phyloP scores from a whole-genome alignment of 306 rosid genomes.

The Gillenia trifoliata region DNA sequence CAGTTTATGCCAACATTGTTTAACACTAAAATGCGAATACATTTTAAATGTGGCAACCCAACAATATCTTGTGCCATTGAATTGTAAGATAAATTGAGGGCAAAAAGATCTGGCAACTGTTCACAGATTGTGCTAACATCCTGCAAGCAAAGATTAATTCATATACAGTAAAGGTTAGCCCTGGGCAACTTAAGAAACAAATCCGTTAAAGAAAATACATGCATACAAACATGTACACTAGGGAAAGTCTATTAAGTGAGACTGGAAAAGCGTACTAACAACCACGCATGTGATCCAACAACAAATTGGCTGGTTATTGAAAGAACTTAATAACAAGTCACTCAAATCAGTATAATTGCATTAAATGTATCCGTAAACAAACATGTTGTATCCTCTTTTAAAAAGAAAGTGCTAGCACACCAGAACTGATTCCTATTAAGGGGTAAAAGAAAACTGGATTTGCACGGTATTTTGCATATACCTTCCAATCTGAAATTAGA shows the following conservation, averaged over 20 bases:
- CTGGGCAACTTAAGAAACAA: slow-evolving; percentile 8
- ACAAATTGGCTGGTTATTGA: background rate
- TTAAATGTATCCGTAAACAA: background rate
- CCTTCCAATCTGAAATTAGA: slow-evolving; percentile 89
- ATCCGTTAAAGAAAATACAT: background rate
- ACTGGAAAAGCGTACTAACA: background rate
- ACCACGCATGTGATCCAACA: background rate
- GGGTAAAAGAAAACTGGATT: background rate
- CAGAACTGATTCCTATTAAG: background rate
- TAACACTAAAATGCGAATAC: slow-evolving; percentile 62
- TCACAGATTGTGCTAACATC: slow-evolving; percentile 74
- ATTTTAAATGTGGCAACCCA: slow-evolving; percentile 47
- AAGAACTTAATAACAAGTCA: background rate
- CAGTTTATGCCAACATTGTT: slow-evolving; percentile 69
- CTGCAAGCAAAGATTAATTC: slow-evolving; percentile 46
- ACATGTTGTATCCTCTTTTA: background rate
- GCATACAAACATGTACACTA: background rate
- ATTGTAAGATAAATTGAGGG: slow-evolving; percentile 74
- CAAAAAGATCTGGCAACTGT: slow-evolving; percentile 57
- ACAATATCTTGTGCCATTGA: slow-evolving; percentile 48
- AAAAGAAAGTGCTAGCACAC: background rate
- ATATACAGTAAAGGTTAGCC: slow-evolving; percentile 13
- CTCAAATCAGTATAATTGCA: background rate
- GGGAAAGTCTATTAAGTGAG: background rate
- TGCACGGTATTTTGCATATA: slow-evolving; percentile 25